phyloP scores from a whole-genome alignment of 257 asterid genomes.

The Nicotiana tomentosiformis region DNA sequence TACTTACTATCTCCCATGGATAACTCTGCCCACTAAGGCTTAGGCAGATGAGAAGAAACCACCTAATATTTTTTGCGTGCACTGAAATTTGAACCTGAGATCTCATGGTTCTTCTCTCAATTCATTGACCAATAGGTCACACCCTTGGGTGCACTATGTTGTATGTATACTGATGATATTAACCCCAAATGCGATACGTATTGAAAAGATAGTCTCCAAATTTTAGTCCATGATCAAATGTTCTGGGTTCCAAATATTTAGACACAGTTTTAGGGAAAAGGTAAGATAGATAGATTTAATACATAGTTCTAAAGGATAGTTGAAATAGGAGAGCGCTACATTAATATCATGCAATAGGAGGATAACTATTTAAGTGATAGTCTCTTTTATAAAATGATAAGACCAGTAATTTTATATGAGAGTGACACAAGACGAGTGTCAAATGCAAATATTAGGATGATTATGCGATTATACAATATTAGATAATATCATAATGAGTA shows the following conservation, averaged over 20 bases:
- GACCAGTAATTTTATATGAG: neutral
- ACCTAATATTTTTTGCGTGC: too few species aligned
- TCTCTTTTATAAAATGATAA: neutral
- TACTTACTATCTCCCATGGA: too few species aligned
- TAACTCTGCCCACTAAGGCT: too few species aligned
- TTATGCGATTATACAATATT: neutral
- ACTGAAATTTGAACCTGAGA: neutral
- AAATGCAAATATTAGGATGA: neutral
- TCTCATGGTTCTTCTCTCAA: too few species aligned
- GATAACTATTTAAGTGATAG: neutral
- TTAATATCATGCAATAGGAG: neutral
- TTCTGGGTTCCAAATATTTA: neutral
- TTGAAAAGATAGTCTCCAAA: neutral
- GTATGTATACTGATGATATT: neutral
- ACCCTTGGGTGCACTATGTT: too few species aligned
- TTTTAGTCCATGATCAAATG: neutral
- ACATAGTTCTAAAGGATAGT: neutral
- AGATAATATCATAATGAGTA: neutral
- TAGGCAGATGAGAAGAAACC: too few species aligned
- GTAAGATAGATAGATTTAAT: neutral
- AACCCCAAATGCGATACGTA: neutral
- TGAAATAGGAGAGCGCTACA: neutral
- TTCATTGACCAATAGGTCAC: too few species aligned
- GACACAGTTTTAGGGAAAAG: neutral
- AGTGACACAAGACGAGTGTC: neutral